phyloP scores from a whole-genome alignment of 345 rosid species.

The Sapria himalayana region DNA sequence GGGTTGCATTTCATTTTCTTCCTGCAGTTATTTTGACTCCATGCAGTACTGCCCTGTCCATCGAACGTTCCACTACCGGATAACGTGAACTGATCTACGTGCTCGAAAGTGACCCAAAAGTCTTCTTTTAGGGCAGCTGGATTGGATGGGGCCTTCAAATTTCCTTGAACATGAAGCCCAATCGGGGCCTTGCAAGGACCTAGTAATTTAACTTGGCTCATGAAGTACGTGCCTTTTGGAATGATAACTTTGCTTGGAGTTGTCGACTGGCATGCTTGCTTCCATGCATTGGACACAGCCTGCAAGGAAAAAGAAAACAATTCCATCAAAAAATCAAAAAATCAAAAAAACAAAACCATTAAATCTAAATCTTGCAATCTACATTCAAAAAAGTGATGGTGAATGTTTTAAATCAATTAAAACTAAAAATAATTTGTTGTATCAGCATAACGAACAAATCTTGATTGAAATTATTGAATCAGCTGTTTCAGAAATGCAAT shows the following conservation, averaged over 20 bases:
- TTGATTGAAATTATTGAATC: too few species aligned
- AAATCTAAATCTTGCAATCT: not conserved
- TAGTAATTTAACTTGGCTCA: slow-evolving; percentile 10
- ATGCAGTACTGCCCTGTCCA: slow-evolving; percentile 33
- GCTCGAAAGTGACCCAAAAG: slow-evolving; percentile 26
- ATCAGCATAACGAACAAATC: too few species aligned
- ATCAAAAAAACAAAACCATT: not conserved
- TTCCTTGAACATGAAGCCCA: slow-evolving; percentile 15
- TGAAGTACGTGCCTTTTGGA: slow-evolving; percentile 19
- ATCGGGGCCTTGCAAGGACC: slow-evolving; percentile 29
- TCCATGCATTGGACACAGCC: slow-evolving; percentile 22
- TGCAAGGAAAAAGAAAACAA: not conserved
- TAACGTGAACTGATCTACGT: slow-evolving; percentile 16
- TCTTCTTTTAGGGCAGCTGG: slow-evolving; percentile 9
- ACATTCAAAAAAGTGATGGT: too few species aligned
- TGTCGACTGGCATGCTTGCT: slow-evolving; percentile 27
- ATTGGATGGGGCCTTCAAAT: slow-evolving; percentile 19
- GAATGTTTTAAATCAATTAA: too few species aligned
- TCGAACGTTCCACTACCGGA: slow-evolving; percentile 40
- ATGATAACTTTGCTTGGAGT: slow-evolving; percentile 15
- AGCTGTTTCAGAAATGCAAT: too few species aligned
- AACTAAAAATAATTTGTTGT: too few species aligned
- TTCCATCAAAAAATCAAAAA: not conserved
- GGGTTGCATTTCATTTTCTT: slow-evolving; percentile 11
- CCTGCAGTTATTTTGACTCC: slow-evolving; percentile 17